Evolutionary conservation across 805 yeast species (phyloP), one percentile per base, ranked within the genome.

Genomic region (Nadsonia fulvescens): DNA sequence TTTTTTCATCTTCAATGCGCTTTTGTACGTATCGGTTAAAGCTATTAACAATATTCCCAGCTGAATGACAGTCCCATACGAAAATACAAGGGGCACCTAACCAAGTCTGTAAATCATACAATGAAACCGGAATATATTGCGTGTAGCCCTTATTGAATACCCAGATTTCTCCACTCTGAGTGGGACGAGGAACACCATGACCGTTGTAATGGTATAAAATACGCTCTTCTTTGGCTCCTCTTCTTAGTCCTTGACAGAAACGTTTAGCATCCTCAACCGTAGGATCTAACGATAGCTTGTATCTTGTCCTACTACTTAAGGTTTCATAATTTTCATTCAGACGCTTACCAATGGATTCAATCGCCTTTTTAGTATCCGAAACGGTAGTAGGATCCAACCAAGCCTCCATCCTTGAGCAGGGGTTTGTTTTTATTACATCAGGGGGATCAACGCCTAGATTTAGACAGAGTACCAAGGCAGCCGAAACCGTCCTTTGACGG

Each of bases 401-500:
- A 1, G 95, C 76, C 54, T 89, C 98, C 20, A 72, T 52, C 37
- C 73, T 70, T 1, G 98, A 94, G 40, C 91, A 77, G 1, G 94
- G 95, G 34, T 77, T 81, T 0, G 95, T 81, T 46, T 82, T 79
- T 44, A 78, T 69, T 14, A 83, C 70, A 49, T 89, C 98, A 1
- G 98, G 98, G 3, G 98, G 98, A 38, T 86, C 96, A 2, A 89
- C 94, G 6, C 96, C 95, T 14, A 86, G 51, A 44, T 89, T 89
- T 19, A 89, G 56, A 48, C 98, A 89, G 25, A 89, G 54, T 25
- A 89, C 82, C 6, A 89, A 56, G 9, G 93, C 95, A 0, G 95
- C 98, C 29, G 78, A 72, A 8, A 83, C 81, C 1, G 98, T 89
- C 44, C 83, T 77, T 43, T 77, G 93, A 22, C 94, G 66, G 38